Evolutionary conservation across 192 early-diverging fungal species (phyloP).

Genomic region (Radiomyces spectabilis): DNA sequence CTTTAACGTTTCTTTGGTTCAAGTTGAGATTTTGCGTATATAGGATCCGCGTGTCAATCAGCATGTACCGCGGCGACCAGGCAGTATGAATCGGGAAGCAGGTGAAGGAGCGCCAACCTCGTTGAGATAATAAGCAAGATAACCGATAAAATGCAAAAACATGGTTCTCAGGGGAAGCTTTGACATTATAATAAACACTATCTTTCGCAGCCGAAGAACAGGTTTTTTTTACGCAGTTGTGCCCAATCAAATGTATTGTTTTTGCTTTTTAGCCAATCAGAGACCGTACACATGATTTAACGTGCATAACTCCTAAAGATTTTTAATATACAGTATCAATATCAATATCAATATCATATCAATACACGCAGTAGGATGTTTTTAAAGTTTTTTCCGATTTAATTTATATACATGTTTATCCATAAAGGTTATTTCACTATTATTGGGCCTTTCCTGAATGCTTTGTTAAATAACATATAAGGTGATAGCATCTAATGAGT

Average conservation of each 20-base stretch:
- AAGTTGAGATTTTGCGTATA: neutral
- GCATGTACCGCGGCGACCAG: slow-evolving; percentile 1
- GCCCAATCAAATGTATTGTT: neutral
- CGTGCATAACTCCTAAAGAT: neutral
- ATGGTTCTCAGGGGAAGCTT: neutral
- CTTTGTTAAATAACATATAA: too few relatives aligned
- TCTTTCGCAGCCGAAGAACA: neutral
- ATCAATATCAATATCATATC: neutral
- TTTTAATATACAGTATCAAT: neutral
- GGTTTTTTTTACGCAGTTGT: neutral
- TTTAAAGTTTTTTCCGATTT: too few relatives aligned
- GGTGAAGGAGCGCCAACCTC: neutral
- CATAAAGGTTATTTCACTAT: too few relatives aligned
- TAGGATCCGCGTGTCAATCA: neutral
- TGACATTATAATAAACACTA: too few relatives aligned
- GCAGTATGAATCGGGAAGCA: neutral
- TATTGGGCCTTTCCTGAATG: too few relatives aligned
- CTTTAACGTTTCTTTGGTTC: neutral
- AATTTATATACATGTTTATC: too few relatives aligned
- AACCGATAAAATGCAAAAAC: neutral
- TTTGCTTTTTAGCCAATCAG: neutral
- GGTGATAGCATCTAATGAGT: too few relatives aligned
- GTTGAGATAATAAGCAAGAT: too few relatives aligned
- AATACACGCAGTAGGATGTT: neutral
- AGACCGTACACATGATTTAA: neutral